Percentiles rank a stretch among this genome's conserved stretches.
phyloP scores from a whole-genome alignment of 1,284 basidiomycete species.

The Caloboletus inedulis region DNA sequence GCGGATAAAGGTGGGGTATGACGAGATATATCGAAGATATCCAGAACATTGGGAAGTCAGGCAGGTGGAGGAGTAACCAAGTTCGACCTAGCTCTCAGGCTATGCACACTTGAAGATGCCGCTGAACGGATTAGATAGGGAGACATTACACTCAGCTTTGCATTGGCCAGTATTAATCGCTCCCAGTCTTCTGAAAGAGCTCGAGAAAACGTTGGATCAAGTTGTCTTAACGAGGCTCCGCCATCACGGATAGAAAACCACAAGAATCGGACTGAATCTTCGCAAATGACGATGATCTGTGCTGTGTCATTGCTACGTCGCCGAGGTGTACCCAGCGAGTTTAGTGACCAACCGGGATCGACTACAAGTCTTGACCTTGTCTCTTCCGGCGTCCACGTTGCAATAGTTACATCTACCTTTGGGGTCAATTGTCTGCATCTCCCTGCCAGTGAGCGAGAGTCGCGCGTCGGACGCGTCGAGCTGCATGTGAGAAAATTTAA shows the following conservation, averaged over 20 bases:
- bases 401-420: conserved; percentile 31
- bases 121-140: not conserved
- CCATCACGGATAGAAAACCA: conserved; percentile 33
- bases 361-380: conserved; percentile 31
- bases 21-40: not conserved
- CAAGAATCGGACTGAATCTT: conserved; percentile 27
- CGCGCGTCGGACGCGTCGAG: not conserved
- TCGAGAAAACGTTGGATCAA: conserved; percentile 18
- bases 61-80: not conserved
- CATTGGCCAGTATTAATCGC: conserved; percentile 20
- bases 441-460: no score
- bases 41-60: not conserved
- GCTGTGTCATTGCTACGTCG: conserved; percentile 28
- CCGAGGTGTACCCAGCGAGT: not conserved
- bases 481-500: not conserved
- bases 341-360: conserved; percentile 28
- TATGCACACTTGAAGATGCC: not conserved
- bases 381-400: conserved; percentile 23
- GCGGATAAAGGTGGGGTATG: not conserved
- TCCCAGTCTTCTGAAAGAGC: conserved; percentile 26
- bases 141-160: no score
- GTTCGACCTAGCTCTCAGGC: not conserved
- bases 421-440: conserved; percentile 14
- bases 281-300: conserved; percentile 32
- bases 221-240: conserved; percentile 19